Conservation (phyloP, 2,329 filamentous ascomycete genomes). For the Alternaria arborescens region DNA sequence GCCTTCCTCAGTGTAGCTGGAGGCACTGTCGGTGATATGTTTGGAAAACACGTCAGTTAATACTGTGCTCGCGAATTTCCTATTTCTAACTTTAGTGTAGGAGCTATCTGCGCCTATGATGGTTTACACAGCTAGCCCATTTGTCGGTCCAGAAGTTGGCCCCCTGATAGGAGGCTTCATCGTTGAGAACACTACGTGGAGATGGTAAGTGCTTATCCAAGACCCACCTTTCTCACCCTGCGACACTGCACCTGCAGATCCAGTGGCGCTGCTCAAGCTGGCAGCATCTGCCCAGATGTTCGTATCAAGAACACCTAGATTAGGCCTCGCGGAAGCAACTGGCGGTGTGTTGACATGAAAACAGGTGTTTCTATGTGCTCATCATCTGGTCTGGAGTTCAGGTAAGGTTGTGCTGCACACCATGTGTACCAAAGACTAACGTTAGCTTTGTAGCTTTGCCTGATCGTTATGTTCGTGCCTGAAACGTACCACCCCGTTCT, state of each 20-base stretch:
- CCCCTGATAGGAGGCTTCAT: constrained; percentile 79
- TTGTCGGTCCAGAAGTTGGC: constrained; percentile 64
- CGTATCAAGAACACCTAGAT: constrained; percentile 3
- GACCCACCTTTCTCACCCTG: constrained; percentile 13
- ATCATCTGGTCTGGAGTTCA: constrained; percentile 77
- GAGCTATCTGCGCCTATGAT: constrained; percentile 84
- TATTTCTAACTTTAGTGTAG: constrained; percentile 27
- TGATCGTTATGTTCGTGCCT: constrained; percentile 77
- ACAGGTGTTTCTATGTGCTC: constrained; percentile 71
- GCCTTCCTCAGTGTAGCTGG: constrained; percentile 75
- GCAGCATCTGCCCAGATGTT: constrained; percentile 8
- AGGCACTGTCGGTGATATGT: constrained; percentile 79
- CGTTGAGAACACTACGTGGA: constrained; percentile 75
- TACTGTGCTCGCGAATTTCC: not conserved
- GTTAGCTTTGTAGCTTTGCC: constrained; percentile 60
- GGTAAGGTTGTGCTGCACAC: constrained; percentile 37
- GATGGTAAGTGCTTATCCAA: constrained; percentile 44
- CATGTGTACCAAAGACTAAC: constrained; percentile 25
- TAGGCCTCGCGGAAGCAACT: constrained; percentile 6
- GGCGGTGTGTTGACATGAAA: constrained; percentile 36
- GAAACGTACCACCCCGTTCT: constrained; percentile 84
- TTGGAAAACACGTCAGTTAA: constrained; percentile 44
- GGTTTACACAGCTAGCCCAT: constrained; percentile 67
- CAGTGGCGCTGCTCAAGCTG: constrained; percentile 7
- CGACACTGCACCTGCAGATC: constrained; percentile 12